A percentile compares a stretch with the other conserved stretches of the same genome.
Conservation (phyloP, 2,329 filamentous ascomycete species). For the Penicillium sumatraense region DNA sequence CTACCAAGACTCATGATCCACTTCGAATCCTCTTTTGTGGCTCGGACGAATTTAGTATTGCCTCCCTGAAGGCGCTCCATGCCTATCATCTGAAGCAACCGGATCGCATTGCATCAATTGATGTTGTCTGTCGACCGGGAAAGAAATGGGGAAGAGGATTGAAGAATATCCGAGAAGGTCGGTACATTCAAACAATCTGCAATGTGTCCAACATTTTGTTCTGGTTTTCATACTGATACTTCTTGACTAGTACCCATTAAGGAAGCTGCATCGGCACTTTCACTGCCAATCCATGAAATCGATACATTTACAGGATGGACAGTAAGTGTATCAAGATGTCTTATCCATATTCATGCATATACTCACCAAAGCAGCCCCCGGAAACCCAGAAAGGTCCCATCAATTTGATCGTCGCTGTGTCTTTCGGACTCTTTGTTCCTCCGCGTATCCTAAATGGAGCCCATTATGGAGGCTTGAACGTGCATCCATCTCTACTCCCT, state of each 20-base stretch:
- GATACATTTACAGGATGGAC: conserved; percentile 84
- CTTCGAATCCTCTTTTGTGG: conserved; percentile 92
- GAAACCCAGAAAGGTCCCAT: conserved; percentile 50
- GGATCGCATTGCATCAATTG: conserved; percentile 71
- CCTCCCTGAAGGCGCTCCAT: conserved; percentile 72
- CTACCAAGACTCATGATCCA: conserved; percentile 53
- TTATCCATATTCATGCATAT: conserved; percentile 4
- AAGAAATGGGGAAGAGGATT: conserved; percentile 78
- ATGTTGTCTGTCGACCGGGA: conserved; percentile 80
- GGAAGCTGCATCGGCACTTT: conserved; percentile 64
- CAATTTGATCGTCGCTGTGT: conserved; percentile 88
- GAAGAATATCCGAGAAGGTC: conserved; percentile 70
- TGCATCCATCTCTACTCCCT: conserved; percentile 90
- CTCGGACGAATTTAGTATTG: conserved; percentile 86
- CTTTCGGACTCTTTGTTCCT: conserved; percentile 90
- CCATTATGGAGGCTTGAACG: conserved; percentile 85
- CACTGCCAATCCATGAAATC: conserved; percentile 71
- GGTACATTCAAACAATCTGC: conserved; percentile 12
- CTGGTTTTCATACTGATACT: too few relatives aligned
- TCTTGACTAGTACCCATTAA: conserved; percentile 71
- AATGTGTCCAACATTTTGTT: conserved; percentile 5
- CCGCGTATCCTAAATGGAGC: conserved; percentile 70
- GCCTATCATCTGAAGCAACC: conserved; percentile 59
- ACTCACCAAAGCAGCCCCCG: conserved; percentile 56
- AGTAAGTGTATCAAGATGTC: conserved; percentile 50